phyloP scores from a whole-genome alignment of 768 basidiomycete genomes.

The Boletellus ananiceps region DNA sequence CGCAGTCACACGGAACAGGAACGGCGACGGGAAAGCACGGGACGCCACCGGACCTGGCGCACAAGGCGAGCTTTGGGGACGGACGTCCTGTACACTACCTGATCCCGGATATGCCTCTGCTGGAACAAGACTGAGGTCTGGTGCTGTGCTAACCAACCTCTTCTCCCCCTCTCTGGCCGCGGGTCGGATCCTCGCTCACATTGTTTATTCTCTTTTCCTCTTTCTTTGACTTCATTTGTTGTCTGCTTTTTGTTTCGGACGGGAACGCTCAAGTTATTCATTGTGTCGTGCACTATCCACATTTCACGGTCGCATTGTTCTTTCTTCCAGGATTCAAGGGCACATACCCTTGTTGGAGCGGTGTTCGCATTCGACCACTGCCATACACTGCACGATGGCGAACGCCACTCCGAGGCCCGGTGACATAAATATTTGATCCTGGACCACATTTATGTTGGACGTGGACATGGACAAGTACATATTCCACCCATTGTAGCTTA shows the following conservation, averaged over 20 bases:
- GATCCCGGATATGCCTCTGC: slow-evolving; percentile 54
- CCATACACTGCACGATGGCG: background rate
- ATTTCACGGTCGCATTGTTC: background rate
- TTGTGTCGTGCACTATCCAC: slow-evolving; percentile 3
- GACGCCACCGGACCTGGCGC: slow-evolving; percentile 26
- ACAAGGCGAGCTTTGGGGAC: slow-evolving; percentile 44
- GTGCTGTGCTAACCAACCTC: background rate
- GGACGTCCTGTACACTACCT: slow-evolving; percentile 50
- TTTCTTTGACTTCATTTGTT: slow-evolving; percentile 3
- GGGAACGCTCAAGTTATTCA: background rate
- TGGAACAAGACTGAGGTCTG: slow-evolving; percentile 23
- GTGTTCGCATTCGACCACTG: background rate
- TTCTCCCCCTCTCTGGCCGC: background rate
- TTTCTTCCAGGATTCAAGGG: slow-evolving; percentile 3
- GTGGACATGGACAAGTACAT: slow-evolving; percentile 5
- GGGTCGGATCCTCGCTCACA: background rate
- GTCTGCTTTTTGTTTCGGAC: background rate
- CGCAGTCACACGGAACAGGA: slow-evolving; percentile 26
- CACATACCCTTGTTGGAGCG: background rate
- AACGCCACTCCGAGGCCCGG: background rate
- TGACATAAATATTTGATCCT: slow-evolving; percentile 5
- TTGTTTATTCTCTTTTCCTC: background rate
- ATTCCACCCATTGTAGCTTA: slow-evolving; percentile 16
- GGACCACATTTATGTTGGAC: background rate
- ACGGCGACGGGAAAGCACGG: slow-evolving; percentile 4